phyloP scores from a whole-genome alignment of 495 filamentous ascomycete species.

The Letharia columbiana region DNA sequence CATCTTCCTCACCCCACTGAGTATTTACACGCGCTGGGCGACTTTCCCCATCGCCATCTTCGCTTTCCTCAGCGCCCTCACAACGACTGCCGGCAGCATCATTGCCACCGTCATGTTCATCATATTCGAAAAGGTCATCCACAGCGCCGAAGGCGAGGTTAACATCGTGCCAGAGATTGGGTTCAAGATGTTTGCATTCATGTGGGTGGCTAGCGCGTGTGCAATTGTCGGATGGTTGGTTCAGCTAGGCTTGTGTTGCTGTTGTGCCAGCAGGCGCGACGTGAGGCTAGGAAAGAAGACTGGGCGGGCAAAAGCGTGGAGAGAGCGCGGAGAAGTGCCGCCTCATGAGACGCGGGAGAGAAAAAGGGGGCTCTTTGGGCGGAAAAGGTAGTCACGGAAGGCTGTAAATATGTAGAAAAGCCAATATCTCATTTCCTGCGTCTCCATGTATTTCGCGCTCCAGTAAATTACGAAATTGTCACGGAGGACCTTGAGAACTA shows the following conservation, averaged over 20 bases:
- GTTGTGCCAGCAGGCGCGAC: constrained; percentile 54
- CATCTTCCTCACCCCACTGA: constrained; percentile 53
- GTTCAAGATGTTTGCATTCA: constrained; percentile 70
- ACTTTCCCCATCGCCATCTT: constrained; percentile 50
- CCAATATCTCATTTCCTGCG: neutral
- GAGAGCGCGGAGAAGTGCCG: constrained; percentile 5
- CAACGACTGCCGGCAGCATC: constrained; percentile 59
- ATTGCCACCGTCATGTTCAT: constrained; percentile 74
- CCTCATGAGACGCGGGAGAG: constrained; percentile 14
- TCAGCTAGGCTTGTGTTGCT: constrained; percentile 67
- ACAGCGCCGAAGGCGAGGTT: constrained; percentile 48
- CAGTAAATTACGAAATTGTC: neutral
- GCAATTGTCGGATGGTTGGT: constrained; percentile 59
- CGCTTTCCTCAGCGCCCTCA: constrained; percentile 52
- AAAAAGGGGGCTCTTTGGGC: neutral
- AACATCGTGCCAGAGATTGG: constrained; percentile 71
- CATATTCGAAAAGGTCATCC: constrained; percentile 66
- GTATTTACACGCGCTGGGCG: constrained; percentile 43
- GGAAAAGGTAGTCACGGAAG: neutral
- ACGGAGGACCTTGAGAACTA: neutral
- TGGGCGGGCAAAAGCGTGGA: constrained; percentile 34
- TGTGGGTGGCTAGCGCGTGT: constrained; percentile 73
- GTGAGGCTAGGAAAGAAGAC: constrained; percentile 44
- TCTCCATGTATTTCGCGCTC: neutral
- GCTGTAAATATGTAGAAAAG: neutral